phyloP scores from a whole-genome alignment of 192 early-diverging fungal species.

The Dispira parvispora region DNA sequence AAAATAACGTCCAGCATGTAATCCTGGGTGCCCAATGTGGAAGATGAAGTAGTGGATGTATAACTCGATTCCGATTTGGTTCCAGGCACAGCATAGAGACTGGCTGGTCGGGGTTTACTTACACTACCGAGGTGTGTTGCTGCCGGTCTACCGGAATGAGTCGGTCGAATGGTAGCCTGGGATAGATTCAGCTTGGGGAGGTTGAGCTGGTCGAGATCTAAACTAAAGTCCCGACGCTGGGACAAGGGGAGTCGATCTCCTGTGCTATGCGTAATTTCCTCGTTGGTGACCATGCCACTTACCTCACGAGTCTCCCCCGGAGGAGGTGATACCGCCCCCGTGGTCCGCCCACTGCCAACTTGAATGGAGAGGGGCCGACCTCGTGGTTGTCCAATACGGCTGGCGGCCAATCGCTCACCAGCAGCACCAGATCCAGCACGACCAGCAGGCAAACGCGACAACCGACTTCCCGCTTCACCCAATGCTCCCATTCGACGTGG shows the following conservation, averaged over 20 bases:
- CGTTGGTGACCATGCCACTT: background rate
- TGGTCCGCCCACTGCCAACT: background rate
- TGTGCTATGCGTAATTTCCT: background rate
- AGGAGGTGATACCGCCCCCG: background rate
- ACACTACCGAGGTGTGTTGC: slow-evolving; percentile 5
- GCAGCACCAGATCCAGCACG: slow-evolving; percentile 1
- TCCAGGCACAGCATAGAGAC: slow-evolving; percentile 7
- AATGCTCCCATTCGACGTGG: slow-evolving; percentile 11
- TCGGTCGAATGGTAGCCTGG: slow-evolving; percentile 18
- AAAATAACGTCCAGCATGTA: slow-evolving; percentile 47
- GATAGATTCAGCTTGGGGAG: slow-evolving; percentile 23
- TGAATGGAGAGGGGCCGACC: slow-evolving; percentile 8
- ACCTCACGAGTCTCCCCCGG: background rate
- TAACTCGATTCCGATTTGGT: slow-evolving; percentile 9
- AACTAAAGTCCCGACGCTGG: slow-evolving; percentile 21
- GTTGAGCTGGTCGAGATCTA: slow-evolving; percentile 33
- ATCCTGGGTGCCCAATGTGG: slow-evolving; percentile 23
- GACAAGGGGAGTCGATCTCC: background rate
- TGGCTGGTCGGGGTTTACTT: slow-evolving; percentile 8
- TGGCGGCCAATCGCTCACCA: slow-evolving; percentile 3
- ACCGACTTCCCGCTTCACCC: slow-evolving; percentile 6
- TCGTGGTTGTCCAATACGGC: slow-evolving; percentile 18
- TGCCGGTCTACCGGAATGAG: background rate
- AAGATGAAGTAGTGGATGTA: slow-evolving; percentile 13
- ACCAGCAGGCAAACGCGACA: background rate